Evolutionary conservation across 148 eudicot genomes (phyloP).

Genomic region (Nyssa sinensis): DNA sequence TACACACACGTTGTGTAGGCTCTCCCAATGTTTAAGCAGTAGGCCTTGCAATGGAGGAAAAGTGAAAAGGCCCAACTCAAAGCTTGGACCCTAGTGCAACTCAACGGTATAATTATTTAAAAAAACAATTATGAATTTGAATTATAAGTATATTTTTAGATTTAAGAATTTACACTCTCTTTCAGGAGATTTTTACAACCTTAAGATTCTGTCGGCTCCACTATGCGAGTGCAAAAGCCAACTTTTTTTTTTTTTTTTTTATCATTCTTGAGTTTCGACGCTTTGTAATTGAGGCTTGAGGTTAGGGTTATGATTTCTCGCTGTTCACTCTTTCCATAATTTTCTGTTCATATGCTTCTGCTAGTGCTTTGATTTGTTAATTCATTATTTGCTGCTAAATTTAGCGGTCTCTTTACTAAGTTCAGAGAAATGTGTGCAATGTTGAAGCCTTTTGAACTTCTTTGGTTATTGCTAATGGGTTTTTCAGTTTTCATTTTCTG

Average conservation of each 20-base stretch:
- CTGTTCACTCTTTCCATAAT: background rate
- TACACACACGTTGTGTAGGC: too few species aligned
- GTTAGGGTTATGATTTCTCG: background rate
- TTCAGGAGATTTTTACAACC: background rate
- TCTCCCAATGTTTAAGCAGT: too few species aligned
- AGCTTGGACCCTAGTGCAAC: background rate
- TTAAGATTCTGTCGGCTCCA: background rate
- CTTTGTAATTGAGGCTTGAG: background rate
- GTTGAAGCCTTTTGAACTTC: background rate
- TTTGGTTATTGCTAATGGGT: too few species aligned
- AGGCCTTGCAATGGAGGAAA: background rate
- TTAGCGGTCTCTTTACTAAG: too few species aligned
- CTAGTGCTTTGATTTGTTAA: background rate
- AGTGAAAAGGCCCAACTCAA: background rate
- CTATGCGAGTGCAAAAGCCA: background rate
- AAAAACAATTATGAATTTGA: background rate
- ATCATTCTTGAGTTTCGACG: background rate
- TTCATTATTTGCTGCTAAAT: background rate
- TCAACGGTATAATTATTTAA: slow-evolving; percentile 11
- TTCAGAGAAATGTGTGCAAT: background rate
- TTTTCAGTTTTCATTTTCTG: background rate
- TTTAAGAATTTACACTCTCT: background rate
- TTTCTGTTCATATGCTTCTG: background rate
- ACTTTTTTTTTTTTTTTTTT: background rate
- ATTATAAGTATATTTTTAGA: too few species aligned